A percentile compares a stretch with the other conserved stretches of the same genome.
Evolutionary conservation across 2,329 filamentous ascomycete species (phyloP).

Genomic region (Shiraia sp.): DNA sequence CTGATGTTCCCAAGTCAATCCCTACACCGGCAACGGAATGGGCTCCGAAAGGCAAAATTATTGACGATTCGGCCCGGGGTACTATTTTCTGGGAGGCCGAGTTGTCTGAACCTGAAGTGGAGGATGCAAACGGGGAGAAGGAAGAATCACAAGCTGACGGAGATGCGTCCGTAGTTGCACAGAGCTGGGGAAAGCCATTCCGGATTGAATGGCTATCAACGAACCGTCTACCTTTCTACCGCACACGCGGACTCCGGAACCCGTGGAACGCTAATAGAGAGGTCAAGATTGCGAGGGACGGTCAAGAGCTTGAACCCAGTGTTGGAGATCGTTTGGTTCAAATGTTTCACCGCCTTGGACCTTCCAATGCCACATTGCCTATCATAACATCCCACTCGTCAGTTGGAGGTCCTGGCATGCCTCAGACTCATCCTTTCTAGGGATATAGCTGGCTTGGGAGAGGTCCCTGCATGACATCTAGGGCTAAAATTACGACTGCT

Average conservation of each 20-base stretch:
- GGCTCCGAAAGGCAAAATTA: conserved; percentile 81
- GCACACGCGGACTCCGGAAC: conserved; percentile 83
- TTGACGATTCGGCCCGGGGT: conserved; percentile 89
- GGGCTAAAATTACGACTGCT: conserved; percentile 2
- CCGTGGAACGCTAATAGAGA: conserved; percentile 95
- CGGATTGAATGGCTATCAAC: conserved; percentile 89
- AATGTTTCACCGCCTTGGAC: conserved; percentile 65
- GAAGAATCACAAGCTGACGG: conserved; percentile 45
- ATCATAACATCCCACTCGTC: conserved; percentile 22
- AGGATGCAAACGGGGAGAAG: conserved; percentile 51
- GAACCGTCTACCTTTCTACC: conserved; percentile 81
- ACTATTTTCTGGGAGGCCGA: conserved; percentile 97
- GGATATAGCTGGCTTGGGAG: conserved; percentile 2
- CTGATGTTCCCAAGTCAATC: conserved; percentile 77
- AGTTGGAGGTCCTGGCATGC: conserved; percentile 26
- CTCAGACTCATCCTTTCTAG: conserved; percentile 37
- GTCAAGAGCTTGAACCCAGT: conserved; percentile 85
- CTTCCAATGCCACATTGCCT: conserved; percentile 25
- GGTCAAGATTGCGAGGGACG: conserved; percentile 93
- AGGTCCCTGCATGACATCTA: conserved; percentile 7
- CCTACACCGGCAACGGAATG: conserved; percentile 76
- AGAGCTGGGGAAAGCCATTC: conserved; percentile 90
- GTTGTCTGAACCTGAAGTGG: conserved; percentile 57
- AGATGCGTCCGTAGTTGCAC: conserved; percentile 45
- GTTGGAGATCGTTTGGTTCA: conserved; percentile 76